phyloP scores from a whole-genome alignment of 441 rosid genomes.

The Eutrema salsugineum region DNA sequence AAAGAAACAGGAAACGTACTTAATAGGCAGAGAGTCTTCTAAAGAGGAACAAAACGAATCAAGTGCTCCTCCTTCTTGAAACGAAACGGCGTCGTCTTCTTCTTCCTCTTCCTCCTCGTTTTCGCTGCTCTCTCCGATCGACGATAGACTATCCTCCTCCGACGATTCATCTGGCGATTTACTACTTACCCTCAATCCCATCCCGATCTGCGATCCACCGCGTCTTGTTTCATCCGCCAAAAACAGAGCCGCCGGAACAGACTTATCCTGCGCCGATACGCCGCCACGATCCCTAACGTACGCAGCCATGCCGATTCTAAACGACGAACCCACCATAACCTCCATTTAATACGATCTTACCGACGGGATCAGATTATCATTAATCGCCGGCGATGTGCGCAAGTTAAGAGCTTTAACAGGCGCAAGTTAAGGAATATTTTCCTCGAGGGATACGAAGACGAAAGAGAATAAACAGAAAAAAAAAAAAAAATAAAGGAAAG shows the following conservation, averaged over 20 bases:
- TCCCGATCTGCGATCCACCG: conserved; percentile 7
- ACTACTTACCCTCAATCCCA: conserved; percentile 2
- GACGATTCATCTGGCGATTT: conserved; percentile 32
- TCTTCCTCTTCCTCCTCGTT: conserved; percentile 47
- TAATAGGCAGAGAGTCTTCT: conserved; percentile 73
- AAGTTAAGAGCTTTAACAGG: conserved; percentile 13
- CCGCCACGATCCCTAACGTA: conserved; percentile 28
- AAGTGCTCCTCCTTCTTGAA: conserved; percentile 23
- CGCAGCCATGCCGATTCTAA: conserved; percentile 37
- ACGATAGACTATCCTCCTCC: conserved; percentile 52
- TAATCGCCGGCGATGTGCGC: conserved; percentile 18
- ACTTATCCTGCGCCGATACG: conserved; percentile 33
- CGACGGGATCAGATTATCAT: conserved; percentile 13
- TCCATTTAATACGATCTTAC: conserved; percentile 38
- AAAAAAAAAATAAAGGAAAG: not conserved
- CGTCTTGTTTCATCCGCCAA: conserved; percentile 26
- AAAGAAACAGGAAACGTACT: conserved; percentile 36
- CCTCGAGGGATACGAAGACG: not conserved
- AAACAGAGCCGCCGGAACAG: conserved; percentile 25
- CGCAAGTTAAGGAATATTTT: conserved; percentile 22
- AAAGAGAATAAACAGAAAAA: not conserved
- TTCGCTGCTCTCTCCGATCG: conserved; percentile 67
- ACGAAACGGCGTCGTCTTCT: conserved; percentile 35
- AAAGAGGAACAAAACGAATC: conserved; percentile 44
- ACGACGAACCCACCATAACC: conserved; percentile 53